Base-by-base conservation (phyloP, 148 eudicot genomes). In the Spergularia bocconei region DNA sequence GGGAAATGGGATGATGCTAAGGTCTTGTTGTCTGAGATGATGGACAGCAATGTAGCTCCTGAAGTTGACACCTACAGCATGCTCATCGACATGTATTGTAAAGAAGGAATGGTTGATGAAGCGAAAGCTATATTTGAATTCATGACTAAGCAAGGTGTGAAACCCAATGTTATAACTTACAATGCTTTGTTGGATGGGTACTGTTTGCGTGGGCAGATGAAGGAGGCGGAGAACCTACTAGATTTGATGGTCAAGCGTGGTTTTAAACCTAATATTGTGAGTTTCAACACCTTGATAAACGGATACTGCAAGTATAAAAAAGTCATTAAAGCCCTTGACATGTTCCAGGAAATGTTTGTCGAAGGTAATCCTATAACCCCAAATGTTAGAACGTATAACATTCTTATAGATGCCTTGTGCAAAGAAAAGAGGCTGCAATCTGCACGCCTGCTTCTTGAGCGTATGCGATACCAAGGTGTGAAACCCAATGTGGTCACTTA, bases 61-160 rank as follows among this genome's bases (percentile, higher is more conserved):
- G 1, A 0, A 7, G 2, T 16, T 10, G 15, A 20, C 7, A 76
- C 79, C 65, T 76, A 54, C 65, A 68, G 0, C 41, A 58, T 47
- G 29, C 39, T 76, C 39, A 59, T 66, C 7, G 78, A 75, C 51
- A 75, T 75, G 72, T 69, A 54, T 15, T 76, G 73, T n/a, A 76
- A 76, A 47, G 79, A 76, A 39, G 67, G 79, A 29, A 29, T 29
- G 36, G 36, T 29, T 29, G 36, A 29, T 29, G 36, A 29, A 29
- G 36, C 36, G 3, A 29, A 4, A 4, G 36, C 36, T 29, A 29
- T 29, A 29, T 2, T 29, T 29, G 3, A 29, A 29, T 29, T 29
- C 36, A 29, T 29, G 36, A 29, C 36, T 29, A 29, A 29, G 36
- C 36, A 29, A 29, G 36, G 36, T 29, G 36, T 29, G 36, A 29